Evolutionary conservation across 805 yeast genomes (phyloP), one percentile per base, ranked within the genome.

Genomic region (Henningerozyma blattae): DNA sequence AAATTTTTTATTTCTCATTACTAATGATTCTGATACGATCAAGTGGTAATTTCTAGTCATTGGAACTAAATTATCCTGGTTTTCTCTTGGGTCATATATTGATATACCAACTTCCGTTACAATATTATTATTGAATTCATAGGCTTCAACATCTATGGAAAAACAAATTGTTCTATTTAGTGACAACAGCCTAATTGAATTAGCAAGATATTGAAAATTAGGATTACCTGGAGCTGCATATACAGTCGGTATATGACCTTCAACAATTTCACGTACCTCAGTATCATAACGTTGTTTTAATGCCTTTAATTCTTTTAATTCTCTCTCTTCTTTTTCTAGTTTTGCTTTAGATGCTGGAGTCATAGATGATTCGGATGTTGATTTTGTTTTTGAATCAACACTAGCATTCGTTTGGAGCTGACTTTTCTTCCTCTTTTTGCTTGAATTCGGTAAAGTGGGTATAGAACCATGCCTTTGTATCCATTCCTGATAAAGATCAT

Each of bases 31-130:
- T 18, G 56, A 46, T 3, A 72, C 59, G 3, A 69, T 50, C 8
- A 75, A 55, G 34, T 64, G 69, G 33, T 56, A 54, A 32, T 62
- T 64, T 14, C 55, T 54, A 18, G 66, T 49, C 4, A 50, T 35
- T 3, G 77, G 77, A 2, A 55, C 39, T 22, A 62, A 39, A 1
- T 69, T 45, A 14, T 43, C 29, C 14, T 8, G 16, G 38, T 70
- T 73, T 27, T 52, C 58, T 16, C 67, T 46, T 4, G 79, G 79
- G 41, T 73, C 77, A 46, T 63, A 72, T 3, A 74, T 65, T 4
- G 74, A 54, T 3, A 74, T 56, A 1, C 80, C 80, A 32, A 75
- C 62, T 43, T 75, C 80, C 0, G 77, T 73, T 3, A 74, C 58
- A 6, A 51, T 36, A n/a, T 56, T 41, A 9, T 52, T 52, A 39